Percentiles rank a stretch among this genome's conserved stretches.
Evolutionary conservation across 495 filamentous ascomycete species (phyloP).

Genomic region (Xylona heveae): DNA sequence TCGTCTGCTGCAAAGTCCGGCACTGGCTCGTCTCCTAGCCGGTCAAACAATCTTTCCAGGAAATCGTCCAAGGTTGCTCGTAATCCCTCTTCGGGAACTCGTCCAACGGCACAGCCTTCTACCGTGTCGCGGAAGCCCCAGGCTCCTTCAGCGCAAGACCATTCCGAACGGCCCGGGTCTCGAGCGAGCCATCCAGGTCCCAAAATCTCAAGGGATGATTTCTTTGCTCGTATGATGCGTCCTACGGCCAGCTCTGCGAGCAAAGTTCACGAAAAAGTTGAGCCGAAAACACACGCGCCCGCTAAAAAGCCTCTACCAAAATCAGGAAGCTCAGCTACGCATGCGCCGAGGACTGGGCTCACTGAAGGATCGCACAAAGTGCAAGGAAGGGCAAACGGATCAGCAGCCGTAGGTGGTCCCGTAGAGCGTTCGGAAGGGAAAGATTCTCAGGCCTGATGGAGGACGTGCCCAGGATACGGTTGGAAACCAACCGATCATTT

Average conservation of each 20-base stretch:
- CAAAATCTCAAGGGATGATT: slow-evolving; percentile 49
- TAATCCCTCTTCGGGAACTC: slow-evolving; percentile 20
- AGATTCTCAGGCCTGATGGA: too few relatives aligned
- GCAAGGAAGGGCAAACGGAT: neutral
- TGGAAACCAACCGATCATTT: too few relatives aligned
- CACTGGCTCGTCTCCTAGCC: slow-evolving; percentile 14
- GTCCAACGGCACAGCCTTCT: slow-evolving; percentile 10
- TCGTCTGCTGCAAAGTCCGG: slow-evolving; percentile 33
- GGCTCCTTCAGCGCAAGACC: slow-evolving; percentile 17
- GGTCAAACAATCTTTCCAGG: slow-evolving; percentile 25
- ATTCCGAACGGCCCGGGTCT: slow-evolving; percentile 20
- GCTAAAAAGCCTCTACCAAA: neutral
- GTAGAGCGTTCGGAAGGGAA: too few relatives aligned
- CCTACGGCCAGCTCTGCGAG: slow-evolving; percentile 61
- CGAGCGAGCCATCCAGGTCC: slow-evolving; percentile 18
- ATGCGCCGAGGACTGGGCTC: too few relatives aligned
- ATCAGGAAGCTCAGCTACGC: too few relatives aligned
- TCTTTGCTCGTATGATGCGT: slow-evolving; percentile 80
- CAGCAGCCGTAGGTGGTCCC: neutral
- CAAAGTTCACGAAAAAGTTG: slow-evolving; percentile 53
- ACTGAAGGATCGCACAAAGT: neutral
- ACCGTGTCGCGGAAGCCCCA: slow-evolving; percentile 8
- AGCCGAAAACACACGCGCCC: slow-evolving; percentile 7
- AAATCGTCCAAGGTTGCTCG: slow-evolving; percentile 16
- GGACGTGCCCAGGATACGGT: too few relatives aligned